These are phyloP conservation scores for Lactifluus volemus DNA, from an alignment of 768 basidiomycete species.

Conservation along the genomic window DNA sequence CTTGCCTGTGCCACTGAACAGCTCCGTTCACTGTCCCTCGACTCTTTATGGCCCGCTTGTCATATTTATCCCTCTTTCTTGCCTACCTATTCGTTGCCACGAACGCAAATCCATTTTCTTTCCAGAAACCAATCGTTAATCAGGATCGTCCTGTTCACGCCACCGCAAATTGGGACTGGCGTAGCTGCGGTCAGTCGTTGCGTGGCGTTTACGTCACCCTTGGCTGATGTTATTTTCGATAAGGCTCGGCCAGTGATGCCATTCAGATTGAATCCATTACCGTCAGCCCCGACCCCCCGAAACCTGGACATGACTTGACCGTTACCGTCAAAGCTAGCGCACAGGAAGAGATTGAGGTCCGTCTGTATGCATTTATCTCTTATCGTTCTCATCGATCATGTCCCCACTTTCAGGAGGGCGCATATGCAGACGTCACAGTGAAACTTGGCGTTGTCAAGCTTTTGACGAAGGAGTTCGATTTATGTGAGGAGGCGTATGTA, in stretches of 20 bases:
- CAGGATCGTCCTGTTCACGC: conserved; percentile 27
- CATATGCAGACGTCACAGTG: conserved; percentile 81
- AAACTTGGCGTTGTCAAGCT: conserved; percentile 93
- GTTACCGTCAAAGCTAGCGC: conserved; percentile 66
- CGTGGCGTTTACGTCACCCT: neutral
- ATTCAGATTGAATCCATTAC: conserved; percentile 63
- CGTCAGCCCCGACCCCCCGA: conserved; percentile 81
- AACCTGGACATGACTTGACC: conserved; percentile 82
- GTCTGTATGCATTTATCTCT: neutral
- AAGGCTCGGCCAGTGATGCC: conserved; percentile 39
- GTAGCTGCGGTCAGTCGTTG: conserved; percentile 59
- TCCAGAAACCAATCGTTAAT: conserved; percentile 27
- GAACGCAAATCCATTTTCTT: conserved; percentile 21
- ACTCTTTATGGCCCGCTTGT: conserved; percentile 23
- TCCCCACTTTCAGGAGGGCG: conserved; percentile 61
- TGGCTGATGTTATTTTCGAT: conserved; percentile 8
- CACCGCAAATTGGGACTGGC: conserved; percentile 53
- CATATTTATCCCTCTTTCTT: conserved; percentile 25
- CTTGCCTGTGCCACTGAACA: neutral
- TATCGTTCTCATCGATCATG: neutral
- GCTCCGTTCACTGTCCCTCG: neutral
- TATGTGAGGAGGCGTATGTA: conserved; percentile 92
- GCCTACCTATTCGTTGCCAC: conserved; percentile 23
- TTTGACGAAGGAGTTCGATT: conserved; percentile 73
- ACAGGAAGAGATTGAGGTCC: conserved; percentile 55